Percentiles rank a stretch among this genome's conserved stretches.
Conservation (phyloP, 2,329 filamentous ascomycete species). For the Colletotrichum sp. region DNA sequence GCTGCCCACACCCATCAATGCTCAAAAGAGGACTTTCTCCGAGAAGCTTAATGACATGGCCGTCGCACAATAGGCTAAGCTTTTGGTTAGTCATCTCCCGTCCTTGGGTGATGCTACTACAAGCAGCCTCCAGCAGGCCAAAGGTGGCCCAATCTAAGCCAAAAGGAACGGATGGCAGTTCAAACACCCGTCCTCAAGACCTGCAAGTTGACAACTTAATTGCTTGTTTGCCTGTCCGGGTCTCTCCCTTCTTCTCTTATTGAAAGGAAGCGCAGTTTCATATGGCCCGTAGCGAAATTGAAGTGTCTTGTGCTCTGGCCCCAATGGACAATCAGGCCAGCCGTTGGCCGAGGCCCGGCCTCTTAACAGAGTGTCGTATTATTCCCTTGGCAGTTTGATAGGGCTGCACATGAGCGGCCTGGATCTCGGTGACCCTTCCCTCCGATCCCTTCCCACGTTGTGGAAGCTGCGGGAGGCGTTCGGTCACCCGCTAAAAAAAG, state of each 20-base stretch:
- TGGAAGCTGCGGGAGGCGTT: neutral
- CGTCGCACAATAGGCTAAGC: neutral
- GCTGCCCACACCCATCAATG: neutral
- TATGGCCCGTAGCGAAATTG: neutral
- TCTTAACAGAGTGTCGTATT: neutral
- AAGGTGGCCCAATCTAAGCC: neutral
- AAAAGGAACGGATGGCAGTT: slow-evolving; percentile 17
- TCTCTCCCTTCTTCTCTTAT: no score
- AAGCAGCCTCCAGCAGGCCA: neutral
- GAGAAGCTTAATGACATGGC: neutral
- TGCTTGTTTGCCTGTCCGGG: neutral
- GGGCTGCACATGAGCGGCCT: neutral
- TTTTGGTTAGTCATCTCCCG: neutral
- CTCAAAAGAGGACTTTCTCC: neutral
- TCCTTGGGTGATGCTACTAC: neutral
- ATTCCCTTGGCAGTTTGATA: neutral
- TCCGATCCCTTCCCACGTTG: neutral
- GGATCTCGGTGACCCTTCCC: neutral
- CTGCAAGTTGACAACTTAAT: neutral
- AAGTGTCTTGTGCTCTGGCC: neutral
- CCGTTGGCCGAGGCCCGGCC: neutral
- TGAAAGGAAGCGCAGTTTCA: neutral
- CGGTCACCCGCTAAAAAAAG: neutral
- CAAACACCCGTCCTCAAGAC: neutral
- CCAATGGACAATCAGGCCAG: neutral